These are phyloP conservation scores for Termitomyces bulborhizus DNA, from an alignment of 768 basidiomycete genomes.

Conservation along the genomic window DNA sequence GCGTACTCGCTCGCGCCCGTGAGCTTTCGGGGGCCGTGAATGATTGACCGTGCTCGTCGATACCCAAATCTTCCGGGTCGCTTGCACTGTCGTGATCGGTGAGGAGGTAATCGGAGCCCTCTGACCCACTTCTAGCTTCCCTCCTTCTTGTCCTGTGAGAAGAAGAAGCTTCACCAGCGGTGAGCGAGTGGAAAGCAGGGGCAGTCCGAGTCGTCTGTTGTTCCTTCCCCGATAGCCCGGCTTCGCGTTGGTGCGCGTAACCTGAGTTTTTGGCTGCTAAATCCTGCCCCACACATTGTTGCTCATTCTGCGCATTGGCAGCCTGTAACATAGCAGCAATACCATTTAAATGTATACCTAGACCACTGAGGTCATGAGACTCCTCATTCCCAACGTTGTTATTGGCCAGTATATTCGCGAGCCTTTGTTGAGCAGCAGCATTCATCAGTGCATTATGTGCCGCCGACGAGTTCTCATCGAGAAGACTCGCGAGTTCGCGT, in stretches of 20 bases:
- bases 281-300: constrained; percentile 36
- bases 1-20: constrained; percentile 25
- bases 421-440: constrained; percentile 66
- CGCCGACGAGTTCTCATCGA: constrained; percentile 71
- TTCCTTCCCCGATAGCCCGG: constrained; percentile 37
- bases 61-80: constrained; percentile 33
- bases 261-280: constrained; percentile 40
- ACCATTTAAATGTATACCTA: constrained; percentile 54
- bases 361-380: constrained; percentile 30
- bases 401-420: constrained; percentile 35
- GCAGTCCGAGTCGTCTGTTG: constrained; percentile 59
- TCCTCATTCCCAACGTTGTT: constrained; percentile 21
- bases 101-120: constrained; percentile 53
- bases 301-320: constrained; percentile 58
- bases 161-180: constrained; percentile 41
- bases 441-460: constrained; percentile 58
- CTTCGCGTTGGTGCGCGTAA: constrained; percentile 37
- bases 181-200: constrained; percentile 76
- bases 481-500: constrained; percentile 67
- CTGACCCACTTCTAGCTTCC: constrained; percentile 33
- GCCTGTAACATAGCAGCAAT: constrained; percentile 80
- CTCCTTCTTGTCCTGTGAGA: constrained; percentile 25
- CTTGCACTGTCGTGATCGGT: constrained; percentile 39
- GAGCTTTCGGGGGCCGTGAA: constrained; percentile 27
- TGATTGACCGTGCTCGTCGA: constrained; percentile 19